These are phyloP conservation scores for Pythium pyrilobum DNA, from an alignment of 352 stramenopile genomes.

Conservation along the genomic window DNA sequence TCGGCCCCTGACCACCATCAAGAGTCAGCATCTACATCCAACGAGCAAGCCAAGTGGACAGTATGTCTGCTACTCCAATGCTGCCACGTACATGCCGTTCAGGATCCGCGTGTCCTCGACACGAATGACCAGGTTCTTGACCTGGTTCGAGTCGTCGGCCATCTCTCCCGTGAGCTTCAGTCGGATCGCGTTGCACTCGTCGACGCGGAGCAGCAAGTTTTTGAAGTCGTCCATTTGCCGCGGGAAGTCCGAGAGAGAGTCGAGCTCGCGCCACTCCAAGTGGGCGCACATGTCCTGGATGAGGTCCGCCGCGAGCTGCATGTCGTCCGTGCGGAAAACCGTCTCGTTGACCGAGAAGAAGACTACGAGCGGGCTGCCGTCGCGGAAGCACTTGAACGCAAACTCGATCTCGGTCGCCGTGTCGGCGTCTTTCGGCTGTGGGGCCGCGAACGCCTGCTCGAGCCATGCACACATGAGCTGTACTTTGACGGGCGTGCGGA, in stretches of 20 bases:
- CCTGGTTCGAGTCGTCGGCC: conserved; percentile 88
- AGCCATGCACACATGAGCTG: conserved; percentile 74
- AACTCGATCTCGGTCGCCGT: conserved; percentile 32
- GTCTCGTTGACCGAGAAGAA: conserved; percentile 50
- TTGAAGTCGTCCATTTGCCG: conserved; percentile 84
- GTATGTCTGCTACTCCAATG: neutral
- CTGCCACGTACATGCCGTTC: conserved; percentile 81
- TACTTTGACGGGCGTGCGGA: conserved; percentile 64
- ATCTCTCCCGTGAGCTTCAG: conserved; percentile 91
- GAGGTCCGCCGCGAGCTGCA: conserved; percentile 81
- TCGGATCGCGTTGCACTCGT: conserved; percentile 85
- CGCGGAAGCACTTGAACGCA: conserved; percentile 56
- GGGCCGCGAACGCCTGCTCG: conserved; percentile 55
- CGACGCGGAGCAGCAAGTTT: conserved; percentile 64
- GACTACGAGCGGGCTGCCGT: conserved; percentile 44
- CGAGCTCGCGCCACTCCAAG: conserved; percentile 83
- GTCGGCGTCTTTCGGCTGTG: conserved; percentile 30
- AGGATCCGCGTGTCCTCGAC: conserved; percentile 91
- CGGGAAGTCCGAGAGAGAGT: conserved; percentile 84
- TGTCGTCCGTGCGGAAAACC: conserved; percentile 73
- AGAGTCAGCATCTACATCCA: neutral
- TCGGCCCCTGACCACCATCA: conserved; percentile 29
- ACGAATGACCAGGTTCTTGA: conserved; percentile 89
- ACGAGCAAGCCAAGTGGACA: neutral
- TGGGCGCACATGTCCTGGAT: conserved; percentile 84